Percentiles rank a stretch among this genome's conserved stretches.
Conservation (phyloP, 2,329 filamentous ascomycete genomes). For the Meredithiella fracta region DNA sequence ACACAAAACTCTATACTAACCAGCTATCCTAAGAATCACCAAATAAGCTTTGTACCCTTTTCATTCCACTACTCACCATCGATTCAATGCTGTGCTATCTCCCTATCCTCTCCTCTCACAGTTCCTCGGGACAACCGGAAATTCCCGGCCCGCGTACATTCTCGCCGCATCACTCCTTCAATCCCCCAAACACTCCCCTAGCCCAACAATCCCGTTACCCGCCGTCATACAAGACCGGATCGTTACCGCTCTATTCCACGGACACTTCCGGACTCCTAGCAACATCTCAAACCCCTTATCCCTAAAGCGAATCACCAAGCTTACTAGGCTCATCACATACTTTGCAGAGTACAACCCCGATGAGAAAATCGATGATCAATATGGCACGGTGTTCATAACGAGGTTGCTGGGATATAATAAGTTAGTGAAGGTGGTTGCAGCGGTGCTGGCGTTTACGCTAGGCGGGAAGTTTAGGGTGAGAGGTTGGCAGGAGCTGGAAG, state of each 20-base stretch:
- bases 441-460: conserved; percentile 59
- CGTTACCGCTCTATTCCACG: conserved; percentile 26
- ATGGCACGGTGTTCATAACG: conserved; percentile 17
- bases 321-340: conserved; percentile 19
- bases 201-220: conserved; percentile 5
- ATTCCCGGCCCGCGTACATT: conserved; percentile 29
- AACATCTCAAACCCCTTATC: conserved; percentile 27
- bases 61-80: not conserved
- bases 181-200: conserved; percentile 16
- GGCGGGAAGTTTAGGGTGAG: conserved; percentile 52
- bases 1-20: not conserved
- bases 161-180: conserved; percentile 27
- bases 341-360: not conserved
- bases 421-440: conserved; percentile 29
- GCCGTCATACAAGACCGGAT: conserved; percentile 24
- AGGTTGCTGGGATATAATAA: conserved; percentile 20
- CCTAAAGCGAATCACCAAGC: conserved; percentile 23
- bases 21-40: not conserved
- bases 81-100: not conserved
- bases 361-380: not conserved
- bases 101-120: not conserved
- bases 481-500: conserved; percentile 50
- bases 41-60: not conserved
- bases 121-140: conserved; percentile 25
- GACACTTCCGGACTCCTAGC: conserved; percentile 26